These are phyloP conservation scores for Loxodes magnus DNA, from an alignment of 73 alveolate genomes.

Conservation along the genomic window DNA sequence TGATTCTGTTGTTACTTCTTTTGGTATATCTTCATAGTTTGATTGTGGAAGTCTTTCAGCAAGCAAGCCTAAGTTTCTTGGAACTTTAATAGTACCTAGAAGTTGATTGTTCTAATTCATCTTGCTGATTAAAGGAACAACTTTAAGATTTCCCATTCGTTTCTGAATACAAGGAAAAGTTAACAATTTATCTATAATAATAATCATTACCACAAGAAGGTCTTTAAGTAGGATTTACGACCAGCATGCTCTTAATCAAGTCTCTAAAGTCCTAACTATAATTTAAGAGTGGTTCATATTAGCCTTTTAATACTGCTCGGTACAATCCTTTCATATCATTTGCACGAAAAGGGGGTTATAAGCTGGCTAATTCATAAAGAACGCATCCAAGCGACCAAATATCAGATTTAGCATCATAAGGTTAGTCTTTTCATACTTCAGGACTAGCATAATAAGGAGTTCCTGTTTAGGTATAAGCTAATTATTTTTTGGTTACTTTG, in stretches of 20 bases:
- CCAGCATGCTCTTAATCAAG: too few relatives aligned
- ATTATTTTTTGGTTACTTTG: constrained; percentile 74
- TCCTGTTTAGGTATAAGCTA: constrained; percentile 27
- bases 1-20: not conserved
- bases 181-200: too few relatives aligned
- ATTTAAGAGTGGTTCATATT: constrained; percentile 28
- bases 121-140: too few relatives aligned
- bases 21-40: constrained; percentile 18
- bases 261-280: too few relatives aligned
- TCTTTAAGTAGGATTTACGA: too few relatives aligned
- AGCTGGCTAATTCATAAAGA: constrained; percentile 61
- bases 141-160: too few relatives aligned
- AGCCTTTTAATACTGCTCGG: constrained; percentile 69
- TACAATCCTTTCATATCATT: constrained; percentile 59
- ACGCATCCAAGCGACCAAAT: constrained; percentile 36
- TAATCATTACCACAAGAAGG: too few relatives aligned
- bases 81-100: constrained; percentile 48
- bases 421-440: constrained; percentile 27
- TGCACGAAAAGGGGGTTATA: constrained; percentile 61
- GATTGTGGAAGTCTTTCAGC: constrained; percentile 55
- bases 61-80: constrained; percentile 37
- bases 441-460: constrained; percentile 50
- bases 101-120: not conserved
- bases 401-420: constrained; percentile 17
- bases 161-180: too few relatives aligned